These are phyloP conservation scores for Heterobasidion irregulare DNA, from an alignment of 1,284 basidiomycete genomes.

Conservation along the genomic window DNA sequence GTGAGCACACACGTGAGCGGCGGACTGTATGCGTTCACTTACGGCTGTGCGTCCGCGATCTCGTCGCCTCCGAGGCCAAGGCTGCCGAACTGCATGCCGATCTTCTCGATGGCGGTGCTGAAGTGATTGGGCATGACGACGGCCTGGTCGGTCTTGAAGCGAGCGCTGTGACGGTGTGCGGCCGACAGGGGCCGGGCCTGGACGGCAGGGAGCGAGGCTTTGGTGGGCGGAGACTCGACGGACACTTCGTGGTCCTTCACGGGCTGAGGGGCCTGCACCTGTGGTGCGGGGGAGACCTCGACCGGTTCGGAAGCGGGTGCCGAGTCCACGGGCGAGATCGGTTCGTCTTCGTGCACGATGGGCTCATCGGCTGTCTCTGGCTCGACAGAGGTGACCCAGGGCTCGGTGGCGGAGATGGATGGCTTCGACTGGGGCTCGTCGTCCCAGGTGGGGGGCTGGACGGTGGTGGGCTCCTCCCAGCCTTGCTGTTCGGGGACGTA, in stretches of 20 bases:
- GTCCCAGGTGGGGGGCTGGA: background rate
- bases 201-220: conserved; percentile 23
- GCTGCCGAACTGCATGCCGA: conserved; percentile 81
- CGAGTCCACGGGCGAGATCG: conserved; percentile 24
- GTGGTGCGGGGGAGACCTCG: conserved; percentile 22
- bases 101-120: conserved; percentile 53
- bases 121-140: conserved; percentile 68
- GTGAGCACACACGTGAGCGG: background rate
- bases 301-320: conserved; percentile 18
- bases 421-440: background rate
- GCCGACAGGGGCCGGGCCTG: conserved; percentile 36
- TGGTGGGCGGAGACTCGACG: conserved; percentile 18
- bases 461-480: conserved; percentile 1
- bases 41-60: conserved; percentile 41
- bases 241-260: conserved; percentile 9
- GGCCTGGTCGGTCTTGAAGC: conserved; percentile 67
- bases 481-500: conserved; percentile 8
- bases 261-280: conserved; percentile 21
- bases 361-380: conserved; percentile 24
- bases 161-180: conserved; percentile 47
- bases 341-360: conserved; percentile 13
- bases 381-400: conserved; percentile 13
- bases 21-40: conserved; percentile 17
- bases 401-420: conserved; percentile 11
- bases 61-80: conserved; percentile 62